A percentile compares a stretch with the other conserved stretches of the same genome.
These are phyloP conservation scores for Claviceps sp. DNA, from an alignment of 2,329 filamentous ascomycete genomes.

Conservation along the genomic window DNA sequence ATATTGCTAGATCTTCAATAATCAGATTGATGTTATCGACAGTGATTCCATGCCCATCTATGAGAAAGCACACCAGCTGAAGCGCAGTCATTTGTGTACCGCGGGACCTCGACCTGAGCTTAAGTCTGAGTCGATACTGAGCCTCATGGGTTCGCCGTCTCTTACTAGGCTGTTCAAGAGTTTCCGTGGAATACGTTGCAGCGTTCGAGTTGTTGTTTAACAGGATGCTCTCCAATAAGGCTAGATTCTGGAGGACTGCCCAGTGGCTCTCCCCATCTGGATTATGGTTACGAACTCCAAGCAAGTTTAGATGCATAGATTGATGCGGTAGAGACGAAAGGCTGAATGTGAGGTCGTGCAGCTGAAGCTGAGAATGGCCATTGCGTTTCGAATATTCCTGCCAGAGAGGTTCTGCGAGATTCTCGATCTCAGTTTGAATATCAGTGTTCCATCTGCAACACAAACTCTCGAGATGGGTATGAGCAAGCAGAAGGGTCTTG, in stretches of 20 bases:
- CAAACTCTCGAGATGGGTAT: slow-evolving; percentile 48
- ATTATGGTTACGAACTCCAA: slow-evolving; percentile 40
- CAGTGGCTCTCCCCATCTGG: slow-evolving; percentile 44
- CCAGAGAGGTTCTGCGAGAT: slow-evolving; percentile 59
- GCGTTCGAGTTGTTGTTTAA: slow-evolving; percentile 14
- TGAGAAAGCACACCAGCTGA: slow-evolving; percentile 44
- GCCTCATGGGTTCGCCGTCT: slow-evolving; percentile 30
- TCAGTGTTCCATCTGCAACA: slow-evolving; percentile 28
- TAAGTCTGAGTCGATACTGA: slow-evolving; percentile 33
- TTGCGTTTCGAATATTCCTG: slow-evolving; percentile 62
- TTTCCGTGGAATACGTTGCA: slow-evolving; percentile 13
- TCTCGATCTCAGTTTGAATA: slow-evolving; percentile 39
- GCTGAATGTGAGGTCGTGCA: slow-evolving; percentile 60
- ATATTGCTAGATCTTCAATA: slow-evolving; percentile 42
- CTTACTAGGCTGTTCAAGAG: slow-evolving; percentile 38
- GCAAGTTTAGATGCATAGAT: slow-evolving; percentile 34
- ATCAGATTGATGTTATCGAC: slow-evolving; percentile 40
- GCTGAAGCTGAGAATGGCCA: slow-evolving; percentile 57
- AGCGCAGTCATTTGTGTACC: slow-evolving; percentile 37
- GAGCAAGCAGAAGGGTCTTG: slow-evolving; percentile 53
- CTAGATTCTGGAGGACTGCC: slow-evolving; percentile 45
- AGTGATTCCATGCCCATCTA: slow-evolving; percentile 31
- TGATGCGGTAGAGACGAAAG: slow-evolving; percentile 27
- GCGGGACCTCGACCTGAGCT: slow-evolving; percentile 30
- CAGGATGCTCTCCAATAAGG: slow-evolving; percentile 40